phyloP scores from a whole-genome alignment of 225 moss, liverwort and hornwort species.

The Neckera pumila region DNA sequence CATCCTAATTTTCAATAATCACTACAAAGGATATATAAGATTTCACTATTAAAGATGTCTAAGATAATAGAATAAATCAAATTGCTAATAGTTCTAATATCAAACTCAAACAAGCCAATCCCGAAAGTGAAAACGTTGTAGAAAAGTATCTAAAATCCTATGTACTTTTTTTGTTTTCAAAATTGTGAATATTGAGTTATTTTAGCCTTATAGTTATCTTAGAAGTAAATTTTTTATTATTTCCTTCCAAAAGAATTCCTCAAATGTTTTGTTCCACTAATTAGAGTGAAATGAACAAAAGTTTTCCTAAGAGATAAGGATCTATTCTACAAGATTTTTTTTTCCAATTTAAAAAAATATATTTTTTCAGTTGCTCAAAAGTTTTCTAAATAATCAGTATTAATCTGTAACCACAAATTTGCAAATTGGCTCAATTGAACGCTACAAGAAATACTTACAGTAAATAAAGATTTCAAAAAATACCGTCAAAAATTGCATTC shows the following conservation, averaged over 20 bases:
- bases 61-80: not conserved
- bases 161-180: not conserved
- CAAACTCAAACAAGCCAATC: fast-evolving
- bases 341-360: not conserved
- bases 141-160: not conserved
- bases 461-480: not conserved
- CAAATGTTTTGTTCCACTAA: fast-evolving
- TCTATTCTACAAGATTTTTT: not conserved
- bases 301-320: not conserved
- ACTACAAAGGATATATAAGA: not conserved
- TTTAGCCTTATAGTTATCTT: too few species aligned
- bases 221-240: not conserved
- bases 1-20: not conserved
- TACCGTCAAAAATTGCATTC: not conserved
- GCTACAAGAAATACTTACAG: fast-evolving
- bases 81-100: not conserved
- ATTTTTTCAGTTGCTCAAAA: not conserved
- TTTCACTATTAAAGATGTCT: too few species aligned
- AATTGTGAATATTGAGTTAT: not conserved
- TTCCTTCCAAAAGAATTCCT: fast-evolving
- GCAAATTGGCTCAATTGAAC: fast-evolving
- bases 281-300: not conserved
- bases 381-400: not conserved
- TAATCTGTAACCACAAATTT: not conserved
- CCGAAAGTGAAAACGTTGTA: not conserved